Base-by-base conservation (phyloP, 108 stramenopile genomes). In the Cyclostephanos tholiformis region DNA sequence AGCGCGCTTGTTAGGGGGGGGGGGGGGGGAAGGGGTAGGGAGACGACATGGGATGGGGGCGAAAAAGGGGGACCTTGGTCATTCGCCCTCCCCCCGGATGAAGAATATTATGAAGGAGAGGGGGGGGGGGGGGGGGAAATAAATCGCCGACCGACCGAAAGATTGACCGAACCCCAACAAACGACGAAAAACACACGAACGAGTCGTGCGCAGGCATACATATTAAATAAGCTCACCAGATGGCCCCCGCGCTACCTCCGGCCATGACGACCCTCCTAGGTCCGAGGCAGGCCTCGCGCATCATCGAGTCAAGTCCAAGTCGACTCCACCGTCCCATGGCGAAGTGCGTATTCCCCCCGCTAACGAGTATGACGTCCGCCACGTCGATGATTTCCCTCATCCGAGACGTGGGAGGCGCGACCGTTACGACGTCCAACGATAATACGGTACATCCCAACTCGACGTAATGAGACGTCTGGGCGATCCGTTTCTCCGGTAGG, bases 221-320 rank as follows among this genome's bases (percentile, higher is more conserved):
- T 9, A 20, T 2, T 5, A 38, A 0, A 30, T 4, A 23, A 19
- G 52, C 75, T 69, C 44, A 74, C 73, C 88, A 89, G 61, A 90
- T 89, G 22, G 93, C 93, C 38, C 93, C 93, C 10, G 90, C 90
- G 61, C 77, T 80, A 1, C 93, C 93, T 23, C 93, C 93, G 35
- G 75, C 74, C 29, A 90, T 57, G 13, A 90, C 87, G 6, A 70
- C 66, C 13, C 76, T 64, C 29, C 75, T 55, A 32, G 75, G 63
- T 2, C 73, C 64, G 41, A 65, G 29, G 2, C 80, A 83, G 0
- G 82, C 84, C 14, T 75, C 56, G 14, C 57, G 53, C 8, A 93
- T 62, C 50, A 77, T 57, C 12, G 29, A 41, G 61, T 82, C 85
- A 36, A 93, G 38, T 8, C 86, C 85, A 1, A 88, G 35, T 0